Percentiles rank a stretch among this genome's conserved stretches.
phyloP scores from a whole-genome alignment of 495 filamentous ascomycete genomes.

The Podospora tetraspora region DNA sequence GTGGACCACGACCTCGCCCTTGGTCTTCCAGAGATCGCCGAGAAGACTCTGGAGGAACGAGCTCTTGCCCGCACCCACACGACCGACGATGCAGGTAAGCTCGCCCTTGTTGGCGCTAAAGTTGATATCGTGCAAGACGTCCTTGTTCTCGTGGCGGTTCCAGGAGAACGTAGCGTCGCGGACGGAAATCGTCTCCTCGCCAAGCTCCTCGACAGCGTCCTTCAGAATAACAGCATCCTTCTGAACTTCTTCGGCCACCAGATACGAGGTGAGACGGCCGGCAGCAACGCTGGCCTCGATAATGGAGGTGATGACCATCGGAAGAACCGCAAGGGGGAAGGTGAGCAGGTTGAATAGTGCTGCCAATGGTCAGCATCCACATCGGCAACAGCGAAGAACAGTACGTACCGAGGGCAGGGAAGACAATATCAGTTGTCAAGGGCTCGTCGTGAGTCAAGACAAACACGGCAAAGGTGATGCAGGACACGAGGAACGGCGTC shows the following conservation, averaged over 20 bases:
- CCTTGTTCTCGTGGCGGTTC: slow-evolving; percentile 67
- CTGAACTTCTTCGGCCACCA: slow-evolving; percentile 87
- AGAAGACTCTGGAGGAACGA: slow-evolving; percentile 82
- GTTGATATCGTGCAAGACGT: slow-evolving; percentile 61
- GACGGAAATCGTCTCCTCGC: slow-evolving; percentile 80
- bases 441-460: slow-evolving; percentile 75
- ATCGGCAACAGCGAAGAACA: slow-evolving; percentile 16
- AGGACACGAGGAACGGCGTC: slow-evolving; percentile 98
- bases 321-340: slow-evolving; percentile 89
- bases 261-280: slow-evolving; percentile 75
- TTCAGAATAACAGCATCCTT: slow-evolving; percentile 68
- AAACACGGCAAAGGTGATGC: slow-evolving; percentile 92
- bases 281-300: slow-evolving; percentile 96
- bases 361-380: slow-evolving; percentile 11
- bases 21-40: slow-evolving; percentile 84
- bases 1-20: slow-evolving; percentile 76
- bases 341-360: slow-evolving; percentile 87
- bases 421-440: slow-evolving; percentile 90
- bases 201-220: slow-evolving; percentile 60
- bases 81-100: slow-evolving; percentile 87
- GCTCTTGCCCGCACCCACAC: slow-evolving; percentile 92
- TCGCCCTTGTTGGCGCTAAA: slow-evolving; percentile 86
- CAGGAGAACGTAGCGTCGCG: slow-evolving; percentile 89
- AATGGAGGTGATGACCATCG: slow-evolving; percentile 95
- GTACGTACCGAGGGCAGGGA: slow-evolving; percentile 66